A percentile compares a stretch with the other conserved stretches of the same genome.
phyloP scores from a whole-genome alignment of 2,329 filamentous ascomycete species.

The Fusarium sp. region DNA sequence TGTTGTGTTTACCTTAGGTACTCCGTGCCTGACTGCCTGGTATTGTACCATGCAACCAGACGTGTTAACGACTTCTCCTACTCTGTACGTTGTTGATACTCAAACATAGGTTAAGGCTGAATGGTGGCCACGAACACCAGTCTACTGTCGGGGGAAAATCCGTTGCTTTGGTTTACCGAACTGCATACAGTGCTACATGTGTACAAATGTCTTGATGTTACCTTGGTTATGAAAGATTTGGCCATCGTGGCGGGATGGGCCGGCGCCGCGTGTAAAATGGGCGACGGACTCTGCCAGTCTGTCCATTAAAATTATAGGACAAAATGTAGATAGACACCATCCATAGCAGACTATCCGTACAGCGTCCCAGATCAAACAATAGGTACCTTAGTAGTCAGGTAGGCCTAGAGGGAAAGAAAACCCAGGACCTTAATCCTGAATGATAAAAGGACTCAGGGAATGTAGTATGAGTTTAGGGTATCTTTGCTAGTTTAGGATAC shows the following conservation, averaged over 20 bases:
- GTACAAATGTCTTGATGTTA: background rate
- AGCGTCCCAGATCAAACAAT: background rate
- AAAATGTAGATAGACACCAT: background rate
- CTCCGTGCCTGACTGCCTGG: background rate
- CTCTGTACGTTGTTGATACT: background rate
- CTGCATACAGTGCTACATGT: background rate
- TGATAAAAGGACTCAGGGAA: too few relatives aligned
- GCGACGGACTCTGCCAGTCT: background rate
- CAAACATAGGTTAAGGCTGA: background rate
- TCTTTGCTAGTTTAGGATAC: too few relatives aligned
- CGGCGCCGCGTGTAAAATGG: conserved; percentile 25
- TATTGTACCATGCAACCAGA: background rate
- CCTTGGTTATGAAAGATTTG: conserved; percentile 3
- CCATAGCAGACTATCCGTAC: background rate
- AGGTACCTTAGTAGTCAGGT: background rate
- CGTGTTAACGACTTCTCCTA: background rate
- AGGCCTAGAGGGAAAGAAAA: too few relatives aligned
- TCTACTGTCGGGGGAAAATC: background rate
- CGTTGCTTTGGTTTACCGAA: background rate
- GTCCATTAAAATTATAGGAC: too few relatives aligned
- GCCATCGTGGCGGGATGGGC: conserved; percentile 26
- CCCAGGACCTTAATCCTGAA: too few relatives aligned
- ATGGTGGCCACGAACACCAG: background rate
- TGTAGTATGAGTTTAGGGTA: too few relatives aligned
- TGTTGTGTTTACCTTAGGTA: background rate